A percentile compares a stretch with the other conserved stretches of the same genome.
These are phyloP conservation scores for Micractinium sp. DNA, from an alignment of 139 green algal genomes.

Conservation along the genomic window DNA sequence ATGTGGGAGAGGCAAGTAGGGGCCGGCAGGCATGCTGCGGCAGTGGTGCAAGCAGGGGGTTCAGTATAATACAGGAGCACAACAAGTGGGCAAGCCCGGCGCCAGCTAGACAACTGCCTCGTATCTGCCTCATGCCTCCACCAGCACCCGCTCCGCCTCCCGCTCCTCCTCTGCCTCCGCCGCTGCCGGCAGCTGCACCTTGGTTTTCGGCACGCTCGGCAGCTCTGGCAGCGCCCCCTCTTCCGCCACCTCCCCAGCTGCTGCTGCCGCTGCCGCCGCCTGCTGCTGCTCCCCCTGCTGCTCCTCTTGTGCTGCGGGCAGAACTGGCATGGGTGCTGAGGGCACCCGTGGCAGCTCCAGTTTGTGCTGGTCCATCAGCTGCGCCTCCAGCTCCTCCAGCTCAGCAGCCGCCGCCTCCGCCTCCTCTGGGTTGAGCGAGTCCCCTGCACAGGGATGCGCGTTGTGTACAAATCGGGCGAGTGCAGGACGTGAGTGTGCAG, in stretches of 20 bases:
- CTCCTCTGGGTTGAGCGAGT: slow-evolving; percentile 22
- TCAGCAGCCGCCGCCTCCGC: slow-evolving; percentile 3
- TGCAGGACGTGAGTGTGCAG: no score
- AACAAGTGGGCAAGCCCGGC: no score
- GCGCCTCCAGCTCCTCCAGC: slow-evolving; percentile 11
- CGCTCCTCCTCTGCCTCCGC: not conserved
- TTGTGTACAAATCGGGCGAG: no score
- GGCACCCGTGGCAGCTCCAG: slow-evolving; percentile 18
- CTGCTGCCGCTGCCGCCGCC: not conserved
- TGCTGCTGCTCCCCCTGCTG: slow-evolving; percentile 6
- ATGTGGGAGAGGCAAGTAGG: no score
- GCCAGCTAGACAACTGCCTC: no score
- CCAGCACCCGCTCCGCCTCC: slow-evolving; percentile 5
- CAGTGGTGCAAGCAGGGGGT: no score
- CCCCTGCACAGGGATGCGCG: not conserved
- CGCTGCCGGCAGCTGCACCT: not conserved
- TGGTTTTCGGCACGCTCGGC: not conserved
- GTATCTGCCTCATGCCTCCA: not conserved
- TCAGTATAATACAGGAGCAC: no score
- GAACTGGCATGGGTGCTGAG: not conserved
- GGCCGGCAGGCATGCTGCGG: no score
- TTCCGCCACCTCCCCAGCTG: not conserved
- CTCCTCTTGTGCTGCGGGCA: not conserved
- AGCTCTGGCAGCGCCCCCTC: slow-evolving; percentile 6
- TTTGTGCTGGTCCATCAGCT: slow-evolving; percentile 16